Evolutionary conservation across 345 rosid species (phyloP).

Genomic region (Salix udensis): DNA sequence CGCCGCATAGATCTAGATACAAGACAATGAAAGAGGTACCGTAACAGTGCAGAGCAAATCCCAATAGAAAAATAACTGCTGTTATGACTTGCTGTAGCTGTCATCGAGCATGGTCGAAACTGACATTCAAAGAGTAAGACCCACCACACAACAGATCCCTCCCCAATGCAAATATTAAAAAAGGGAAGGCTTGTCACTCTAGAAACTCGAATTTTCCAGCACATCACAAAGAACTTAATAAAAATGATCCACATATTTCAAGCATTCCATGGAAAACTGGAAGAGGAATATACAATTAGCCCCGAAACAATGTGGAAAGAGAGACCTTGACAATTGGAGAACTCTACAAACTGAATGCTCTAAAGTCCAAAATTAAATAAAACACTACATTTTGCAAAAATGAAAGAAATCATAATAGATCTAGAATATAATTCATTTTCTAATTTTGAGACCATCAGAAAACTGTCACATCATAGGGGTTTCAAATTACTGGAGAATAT

Average conservation of each 20-base stretch:
- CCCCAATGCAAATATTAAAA: background rate
- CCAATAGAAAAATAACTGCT: background rate
- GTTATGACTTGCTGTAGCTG: background rate
- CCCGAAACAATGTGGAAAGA: background rate
- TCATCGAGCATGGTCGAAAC: background rate
- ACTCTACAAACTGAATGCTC: background rate
- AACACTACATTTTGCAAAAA: background rate
- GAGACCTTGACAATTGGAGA: background rate
- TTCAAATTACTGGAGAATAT: no score
- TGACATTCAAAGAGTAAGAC: background rate
- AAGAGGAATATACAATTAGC: background rate
- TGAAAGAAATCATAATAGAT: background rate
- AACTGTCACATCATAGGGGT: no score
- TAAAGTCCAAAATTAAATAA: background rate
- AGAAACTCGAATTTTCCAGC: background rate
- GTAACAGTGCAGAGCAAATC: constrained; percentile 1
- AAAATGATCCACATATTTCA: background rate
- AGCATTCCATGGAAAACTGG: background rate
- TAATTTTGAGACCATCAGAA: background rate
- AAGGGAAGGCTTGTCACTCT: background rate
- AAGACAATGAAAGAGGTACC: background rate
- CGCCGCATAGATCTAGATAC: background rate
- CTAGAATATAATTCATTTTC: background rate
- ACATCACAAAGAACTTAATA: background rate
- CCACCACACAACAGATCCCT: background rate